Percentiles rank a stretch among this genome's conserved stretches.
phyloP scores from a whole-genome alignment of 768 basidiomycete species.

The Gloeopeniophorella convolvens region DNA sequence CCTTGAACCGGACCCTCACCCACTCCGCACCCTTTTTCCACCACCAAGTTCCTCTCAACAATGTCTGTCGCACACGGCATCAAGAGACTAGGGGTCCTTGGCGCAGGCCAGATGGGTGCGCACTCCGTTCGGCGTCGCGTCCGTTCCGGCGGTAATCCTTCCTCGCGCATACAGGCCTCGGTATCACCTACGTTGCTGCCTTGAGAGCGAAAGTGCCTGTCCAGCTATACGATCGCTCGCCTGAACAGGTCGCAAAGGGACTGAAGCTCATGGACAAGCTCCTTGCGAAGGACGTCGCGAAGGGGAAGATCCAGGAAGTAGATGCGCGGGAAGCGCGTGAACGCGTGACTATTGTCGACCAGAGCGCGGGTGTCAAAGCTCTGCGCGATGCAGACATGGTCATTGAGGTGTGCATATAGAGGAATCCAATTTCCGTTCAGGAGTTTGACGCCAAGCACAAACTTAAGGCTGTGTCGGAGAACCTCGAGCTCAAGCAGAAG shows the following conservation, averaged over 20 bases:
- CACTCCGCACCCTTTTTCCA: not conserved
- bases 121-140: not conserved
- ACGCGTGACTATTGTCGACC: constrained; percentile 54
- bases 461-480: constrained; percentile 78
- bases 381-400: constrained; percentile 85
- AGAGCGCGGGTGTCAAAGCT: constrained; percentile 42
- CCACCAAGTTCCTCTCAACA: too few species aligned
- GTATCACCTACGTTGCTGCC: constrained; percentile 85
- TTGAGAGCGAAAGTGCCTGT: constrained; percentile 83
- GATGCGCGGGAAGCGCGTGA: constrained; percentile 70
- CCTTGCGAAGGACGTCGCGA: constrained; percentile 82
- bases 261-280: constrained; percentile 72
- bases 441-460: too few species aligned
- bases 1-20: too few species aligned
- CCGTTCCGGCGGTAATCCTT: not conserved
- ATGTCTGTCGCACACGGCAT: constrained; percentile 69
- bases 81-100: constrained; percentile 68
- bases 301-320: constrained; percentile 63
- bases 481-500: constrained; percentile 64
- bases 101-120: constrained; percentile 71
- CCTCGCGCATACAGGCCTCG: constrained; percentile 47
- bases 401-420: constrained; percentile 56
- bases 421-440: not conserved
- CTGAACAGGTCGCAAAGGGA: constrained; percentile 66
- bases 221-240: constrained; percentile 74